Percentiles rank a stretch among this genome's conserved stretches.
Evolutionary conservation across 352 stramenopile genomes (phyloP).

Genomic region (Phytophthora cajani): DNA sequence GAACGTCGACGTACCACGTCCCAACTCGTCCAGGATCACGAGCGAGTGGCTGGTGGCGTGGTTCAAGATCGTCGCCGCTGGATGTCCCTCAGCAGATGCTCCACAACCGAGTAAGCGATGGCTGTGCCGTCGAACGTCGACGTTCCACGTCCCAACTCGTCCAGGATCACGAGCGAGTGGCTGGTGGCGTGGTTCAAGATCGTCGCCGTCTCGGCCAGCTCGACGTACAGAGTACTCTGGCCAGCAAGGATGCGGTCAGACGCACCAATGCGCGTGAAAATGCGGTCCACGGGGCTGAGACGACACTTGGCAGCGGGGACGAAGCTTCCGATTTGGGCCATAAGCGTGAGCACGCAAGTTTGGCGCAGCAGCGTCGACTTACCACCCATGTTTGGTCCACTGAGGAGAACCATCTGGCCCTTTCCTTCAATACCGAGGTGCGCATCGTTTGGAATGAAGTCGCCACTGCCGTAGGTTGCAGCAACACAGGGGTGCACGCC

Average conservation of each 20-base stretch:
- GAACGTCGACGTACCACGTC: conserved; percentile 98
- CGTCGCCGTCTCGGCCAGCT: conserved; percentile 98
- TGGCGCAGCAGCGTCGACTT: conserved; percentile 98
- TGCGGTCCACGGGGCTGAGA: conserved; percentile 98
- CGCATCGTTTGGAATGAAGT: conserved; percentile 99
- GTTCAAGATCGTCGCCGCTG: conserved; percentile 95
- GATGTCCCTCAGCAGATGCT: conserved; percentile 88
- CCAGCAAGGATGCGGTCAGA: conserved; percentile 98
- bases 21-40: conserved; percentile 99
- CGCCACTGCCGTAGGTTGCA: conserved; percentile 68
- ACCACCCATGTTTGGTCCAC: conserved; percentile 98
- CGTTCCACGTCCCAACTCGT: conserved; percentile 98
- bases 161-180: conserved; percentile 97
- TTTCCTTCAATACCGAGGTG: conserved; percentile 79
- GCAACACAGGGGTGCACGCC: conserved; percentile 96
- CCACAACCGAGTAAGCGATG: conserved; percentile 97
- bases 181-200: conserved; percentile 96
- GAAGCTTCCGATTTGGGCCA: conserved; percentile 99
- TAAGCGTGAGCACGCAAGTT: conserved; percentile 97
- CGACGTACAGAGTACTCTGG: conserved; percentile 99
- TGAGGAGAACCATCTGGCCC: conserved; percentile 92
- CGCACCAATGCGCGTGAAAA: conserved; percentile 99
- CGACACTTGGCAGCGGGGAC: conserved; percentile 95
- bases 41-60: conserved; percentile 95
- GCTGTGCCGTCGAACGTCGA: conserved; percentile 99